phyloP scores from a whole-genome alignment of 495 filamentous ascomycete species.

The Halenospora varia region DNA sequence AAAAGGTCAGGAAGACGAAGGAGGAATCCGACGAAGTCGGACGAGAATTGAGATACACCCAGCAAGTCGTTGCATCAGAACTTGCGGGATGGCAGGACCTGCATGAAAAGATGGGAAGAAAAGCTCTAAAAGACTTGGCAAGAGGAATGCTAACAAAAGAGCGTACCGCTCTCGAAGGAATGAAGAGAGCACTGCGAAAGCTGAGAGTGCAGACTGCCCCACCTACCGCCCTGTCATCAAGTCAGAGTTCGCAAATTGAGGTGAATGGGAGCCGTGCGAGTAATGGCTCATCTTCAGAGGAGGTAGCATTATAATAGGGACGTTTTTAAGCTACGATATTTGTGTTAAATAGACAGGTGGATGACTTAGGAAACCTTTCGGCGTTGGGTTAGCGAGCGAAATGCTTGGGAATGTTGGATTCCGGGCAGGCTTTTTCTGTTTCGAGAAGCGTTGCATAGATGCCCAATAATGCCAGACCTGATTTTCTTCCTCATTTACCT shows the following conservation, averaged over 20 bases:
- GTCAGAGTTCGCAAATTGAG: neutral
- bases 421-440: neutral
- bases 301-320: neutral
- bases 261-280: neutral
- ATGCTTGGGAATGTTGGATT: neutral
- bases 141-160: slow-evolving; percentile 75
- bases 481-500: too few species aligned
- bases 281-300: neutral
- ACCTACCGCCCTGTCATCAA: neutral
- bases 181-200: slow-evolving; percentile 70
- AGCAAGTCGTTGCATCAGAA: slow-evolving; percentile 87
- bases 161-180: slow-evolving; percentile 70
- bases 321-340: neutral
- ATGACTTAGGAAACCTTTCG: neutral
- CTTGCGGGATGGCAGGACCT: slow-evolving; percentile 91
- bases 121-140: slow-evolving; percentile 71
- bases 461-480: too few species aligned
- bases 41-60: slow-evolving; percentile 82
- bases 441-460: neutral
- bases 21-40: slow-evolving; percentile 62
- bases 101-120: slow-evolving; percentile 70
- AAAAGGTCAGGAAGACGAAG: slow-evolving; percentile 62
- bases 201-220: slow-evolving; percentile 26
- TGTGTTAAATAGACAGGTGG: slow-evolving; percentile 5
- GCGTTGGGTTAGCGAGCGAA: slow-evolving; percentile 4